Evolutionary conservation across 805 yeast genomes (phyloP).

Genomic region (Candida peoriensis): DNA sequence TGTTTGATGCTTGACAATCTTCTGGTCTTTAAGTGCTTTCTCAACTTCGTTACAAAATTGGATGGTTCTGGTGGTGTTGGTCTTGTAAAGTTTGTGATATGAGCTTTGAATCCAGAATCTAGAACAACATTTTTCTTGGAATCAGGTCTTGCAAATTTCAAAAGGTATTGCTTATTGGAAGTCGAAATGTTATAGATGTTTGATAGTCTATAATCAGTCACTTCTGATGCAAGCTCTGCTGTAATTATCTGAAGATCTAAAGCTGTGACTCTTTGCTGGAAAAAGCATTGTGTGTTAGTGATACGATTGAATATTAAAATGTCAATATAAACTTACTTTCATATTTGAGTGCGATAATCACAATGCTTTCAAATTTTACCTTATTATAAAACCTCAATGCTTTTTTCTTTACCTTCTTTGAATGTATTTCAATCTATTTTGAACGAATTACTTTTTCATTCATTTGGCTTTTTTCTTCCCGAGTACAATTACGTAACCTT

Average conservation of each 20-base stretch:
- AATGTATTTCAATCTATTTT: too few species aligned
- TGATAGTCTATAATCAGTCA: conserved; percentile 67
- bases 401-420: too few species aligned
- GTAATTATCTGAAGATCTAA: conserved; percentile 72
- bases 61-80: conserved; percentile 80
- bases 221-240: conserved; percentile 52
- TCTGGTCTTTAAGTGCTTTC: conserved; percentile 81
- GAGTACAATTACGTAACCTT: too few species aligned
- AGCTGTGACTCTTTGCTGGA: conserved; percentile 84
- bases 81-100: conserved; percentile 74
- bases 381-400: too few species aligned
- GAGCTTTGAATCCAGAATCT: conserved; percentile 83
- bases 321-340: conserved; percentile 9
- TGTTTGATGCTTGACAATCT: conserved; percentile 70
- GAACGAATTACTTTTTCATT: too few species aligned
- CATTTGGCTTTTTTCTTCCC: too few species aligned
- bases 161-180: conserved; percentile 64
- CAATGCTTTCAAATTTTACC: too few species aligned
- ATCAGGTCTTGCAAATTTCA: conserved; percentile 81
- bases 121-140: conserved; percentile 70
- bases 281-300: not conserved
- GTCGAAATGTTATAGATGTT: conserved; percentile 80
- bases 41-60: conserved; percentile 75
- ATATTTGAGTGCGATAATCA: not conserved
- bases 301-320: too few species aligned